Percentiles rank a stretch among this genome's conserved stretches.
Conservation (phyloP, 331 rosid species). For the Malus hybrid region DNA sequence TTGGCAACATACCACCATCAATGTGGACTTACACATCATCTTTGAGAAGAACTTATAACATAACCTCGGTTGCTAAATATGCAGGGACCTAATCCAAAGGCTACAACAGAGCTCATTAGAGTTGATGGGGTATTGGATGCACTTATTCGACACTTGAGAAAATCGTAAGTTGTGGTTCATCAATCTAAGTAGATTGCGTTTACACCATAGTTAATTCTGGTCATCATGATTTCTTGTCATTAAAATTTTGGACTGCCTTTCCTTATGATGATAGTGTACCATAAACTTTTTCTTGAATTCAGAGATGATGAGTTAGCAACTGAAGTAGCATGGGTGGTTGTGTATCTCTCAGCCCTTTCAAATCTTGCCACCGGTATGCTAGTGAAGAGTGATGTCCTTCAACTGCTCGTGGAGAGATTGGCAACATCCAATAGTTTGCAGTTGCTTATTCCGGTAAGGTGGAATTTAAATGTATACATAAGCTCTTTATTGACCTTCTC, state of each 20-base stretch:
- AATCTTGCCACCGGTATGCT: conserved; percentile 62
- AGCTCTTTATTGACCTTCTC: background rate
- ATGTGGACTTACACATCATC: background rate
- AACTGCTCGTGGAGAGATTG: conserved; percentile 73
- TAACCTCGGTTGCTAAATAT: conserved; percentile 21
- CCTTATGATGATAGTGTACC: background rate
- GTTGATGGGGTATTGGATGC: conserved; percentile 85
- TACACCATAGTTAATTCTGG: background rate
- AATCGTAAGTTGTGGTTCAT: conserved; percentile 56
- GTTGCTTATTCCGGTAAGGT: conserved; percentile 77
- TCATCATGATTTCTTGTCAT: background rate
- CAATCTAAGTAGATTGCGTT: background rate
- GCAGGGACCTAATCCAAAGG: conserved; percentile 88
- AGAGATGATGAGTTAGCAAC: conserved; percentile 95
- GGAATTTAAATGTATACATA: background rate
- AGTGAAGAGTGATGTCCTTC: conserved; percentile 73
- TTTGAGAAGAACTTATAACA: background rate
- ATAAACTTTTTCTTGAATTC: conserved; percentile 20
- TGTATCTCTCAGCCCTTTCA: conserved; percentile 90
- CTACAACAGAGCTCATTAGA: conserved; percentile 67
- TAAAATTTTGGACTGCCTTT: background rate
- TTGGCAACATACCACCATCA: background rate
- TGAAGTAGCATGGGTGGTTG: conserved; percentile 95
- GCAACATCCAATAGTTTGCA: conserved; percentile 73
- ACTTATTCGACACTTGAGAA: conserved; percentile 69